These are phyloP conservation scores for Solanum rostratum DNA, from an alignment of 257 asterid genomes.

Conservation along the genomic window DNA sequence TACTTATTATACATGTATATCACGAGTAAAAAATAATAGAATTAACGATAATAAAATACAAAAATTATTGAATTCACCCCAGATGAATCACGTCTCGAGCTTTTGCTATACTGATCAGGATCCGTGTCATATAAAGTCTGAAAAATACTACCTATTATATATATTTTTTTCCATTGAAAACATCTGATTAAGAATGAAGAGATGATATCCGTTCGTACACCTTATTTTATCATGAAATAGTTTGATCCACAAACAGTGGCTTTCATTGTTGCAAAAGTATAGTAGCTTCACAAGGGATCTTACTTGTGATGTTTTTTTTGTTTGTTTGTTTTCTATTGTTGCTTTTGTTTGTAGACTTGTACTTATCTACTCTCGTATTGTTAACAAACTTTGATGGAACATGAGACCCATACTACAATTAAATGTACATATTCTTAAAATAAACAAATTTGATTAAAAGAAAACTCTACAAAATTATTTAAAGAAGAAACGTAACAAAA, in stretches of 20 bases:
- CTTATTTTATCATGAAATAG: not conserved
- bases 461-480: not conserved
- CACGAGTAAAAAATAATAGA: not conserved
- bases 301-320: not conserved
- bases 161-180: not conserved
- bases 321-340: not conserved
- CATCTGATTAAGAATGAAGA: not conserved
- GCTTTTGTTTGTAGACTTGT: not conserved
- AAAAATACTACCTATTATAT: not conserved
- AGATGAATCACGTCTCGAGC: not conserved
- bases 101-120: not conserved
- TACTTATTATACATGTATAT: not conserved
- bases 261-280: not conserved
- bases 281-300: not conserved
- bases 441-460: not conserved
- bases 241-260: not conserved
- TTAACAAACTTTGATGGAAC: constrained; percentile 4
- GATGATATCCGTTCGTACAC: accelerated
- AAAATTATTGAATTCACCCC: not conserved
- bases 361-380: not conserved
- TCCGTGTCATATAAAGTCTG: accelerated
- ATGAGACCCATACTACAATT: not conserved
- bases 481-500: not conserved
- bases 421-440: not conserved
- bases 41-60: not conserved